phyloP scores from a whole-genome alignment of 2,329 filamentous ascomycete species.

The Xylariaceae sp. region DNA sequence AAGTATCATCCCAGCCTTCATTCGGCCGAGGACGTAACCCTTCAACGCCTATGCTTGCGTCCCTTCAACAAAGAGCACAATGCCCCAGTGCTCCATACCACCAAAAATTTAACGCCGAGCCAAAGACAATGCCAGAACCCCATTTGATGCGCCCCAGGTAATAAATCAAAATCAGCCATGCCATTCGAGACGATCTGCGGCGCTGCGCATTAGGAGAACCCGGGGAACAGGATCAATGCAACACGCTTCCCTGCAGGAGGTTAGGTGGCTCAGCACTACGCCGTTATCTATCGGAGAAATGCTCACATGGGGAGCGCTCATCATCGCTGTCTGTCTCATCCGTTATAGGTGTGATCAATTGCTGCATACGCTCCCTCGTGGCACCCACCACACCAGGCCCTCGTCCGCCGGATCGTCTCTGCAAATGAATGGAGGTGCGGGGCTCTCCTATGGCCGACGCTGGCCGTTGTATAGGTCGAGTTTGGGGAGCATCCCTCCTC shows the following conservation, averaged over 20 bases:
- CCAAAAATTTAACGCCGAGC: slow-evolving; percentile 36
- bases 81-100: slow-evolving; percentile 4
- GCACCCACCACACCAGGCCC: slow-evolving; percentile 13
- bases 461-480: slow-evolving; percentile 19
- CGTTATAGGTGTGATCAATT: slow-evolving; percentile 27
- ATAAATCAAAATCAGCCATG: slow-evolving; percentile 1
- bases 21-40: neutral
- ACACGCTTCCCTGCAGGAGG: slow-evolving; percentile 39
- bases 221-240: slow-evolving; percentile 43
- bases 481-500: slow-evolving; percentile 23
- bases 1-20: slow-evolving; percentile 2
- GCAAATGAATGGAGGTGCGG: slow-evolving; percentile 23
- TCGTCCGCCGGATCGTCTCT: slow-evolving; percentile 18
- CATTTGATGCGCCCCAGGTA: slow-evolving; percentile 3
- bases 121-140: slow-evolving; percentile 14
- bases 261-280: slow-evolving; percentile 17
- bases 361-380: slow-evolving; percentile 28
- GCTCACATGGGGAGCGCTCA: slow-evolving; percentile 31
- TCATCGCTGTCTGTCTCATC: slow-evolving; percentile 34
- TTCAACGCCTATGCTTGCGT: slow-evolving; percentile 17
- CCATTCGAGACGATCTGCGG: neutral
- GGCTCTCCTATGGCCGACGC: slow-evolving; percentile 19
- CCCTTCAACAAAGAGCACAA: slow-evolving; percentile 5
- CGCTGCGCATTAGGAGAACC: slow-evolving; percentile 26
- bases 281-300: neutral